Evolutionary conservation across 352 stramenopile genomes (phyloP).

Genomic region (Ophiocytium majus): DNA sequence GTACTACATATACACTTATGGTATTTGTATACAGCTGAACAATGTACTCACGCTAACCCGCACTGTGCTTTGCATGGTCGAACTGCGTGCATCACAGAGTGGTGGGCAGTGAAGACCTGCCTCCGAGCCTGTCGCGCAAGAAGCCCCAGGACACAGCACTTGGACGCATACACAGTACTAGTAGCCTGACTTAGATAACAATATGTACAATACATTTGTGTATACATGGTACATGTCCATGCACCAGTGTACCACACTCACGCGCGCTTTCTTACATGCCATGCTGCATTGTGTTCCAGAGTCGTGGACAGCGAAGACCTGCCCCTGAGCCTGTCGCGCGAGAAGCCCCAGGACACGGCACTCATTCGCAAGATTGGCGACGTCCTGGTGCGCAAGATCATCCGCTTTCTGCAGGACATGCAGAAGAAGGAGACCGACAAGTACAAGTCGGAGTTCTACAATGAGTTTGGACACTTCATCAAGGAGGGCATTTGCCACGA

Average conservation of each 20-base stretch:
- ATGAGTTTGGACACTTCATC: conserved; percentile 94
- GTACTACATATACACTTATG: neutral
- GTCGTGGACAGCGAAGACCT: conserved; percentile 93
- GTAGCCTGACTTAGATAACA: no score
- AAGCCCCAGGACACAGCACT: conserved; percentile 70
- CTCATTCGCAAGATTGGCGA: conserved; percentile 93
- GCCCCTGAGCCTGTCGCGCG: conserved; percentile 94
- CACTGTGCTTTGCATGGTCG: no score
- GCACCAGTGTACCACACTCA: neutral
- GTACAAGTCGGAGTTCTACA: conserved; percentile 93
- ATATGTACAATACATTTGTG: no score
- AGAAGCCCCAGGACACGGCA: conserved; percentile 97
- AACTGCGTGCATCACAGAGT: no score
- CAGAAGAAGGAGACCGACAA: conserved; percentile 88
- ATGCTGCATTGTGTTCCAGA: neutral
- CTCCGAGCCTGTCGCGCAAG: conserved; percentile 94
- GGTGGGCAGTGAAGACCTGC: conserved; percentile 94
- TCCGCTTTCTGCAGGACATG: conserved; percentile 67
- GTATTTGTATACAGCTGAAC: no score
- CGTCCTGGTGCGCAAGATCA: conserved; percentile 78
- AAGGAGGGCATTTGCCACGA: conserved; percentile 79
- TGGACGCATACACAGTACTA: neutral
- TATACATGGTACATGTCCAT: no score
- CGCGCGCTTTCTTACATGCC: neutral
- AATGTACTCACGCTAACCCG: no score